These are phyloP conservation scores for Nidularia pulvinata DNA, from an alignment of 768 basidiomycete species.

Conservation along the genomic window DNA sequence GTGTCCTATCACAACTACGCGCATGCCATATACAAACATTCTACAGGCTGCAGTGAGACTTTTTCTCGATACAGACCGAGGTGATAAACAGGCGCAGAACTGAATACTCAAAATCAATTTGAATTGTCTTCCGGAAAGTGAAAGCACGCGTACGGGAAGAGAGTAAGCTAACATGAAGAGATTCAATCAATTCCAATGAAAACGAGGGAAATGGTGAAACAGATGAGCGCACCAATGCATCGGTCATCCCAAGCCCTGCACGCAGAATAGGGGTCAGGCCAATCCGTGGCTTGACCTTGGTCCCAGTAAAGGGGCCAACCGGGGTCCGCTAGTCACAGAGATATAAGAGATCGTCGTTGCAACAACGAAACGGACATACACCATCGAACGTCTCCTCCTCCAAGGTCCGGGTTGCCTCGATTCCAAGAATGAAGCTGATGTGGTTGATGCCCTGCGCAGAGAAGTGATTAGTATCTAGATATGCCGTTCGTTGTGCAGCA, in stretches of 20 bases:
- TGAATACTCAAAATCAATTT: constrained; percentile 27
- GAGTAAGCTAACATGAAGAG: constrained; percentile 40
- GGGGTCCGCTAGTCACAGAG: constrained; percentile 65
- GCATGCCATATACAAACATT: constrained; percentile 53
- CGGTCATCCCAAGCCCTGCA: constrained; percentile 93
- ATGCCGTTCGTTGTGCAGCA: neutral
- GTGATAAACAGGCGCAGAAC: constrained; percentile 80
- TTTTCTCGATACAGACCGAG: constrained; percentile 91
- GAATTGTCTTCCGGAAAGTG: neutral
- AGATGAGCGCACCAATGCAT: constrained; percentile 61
- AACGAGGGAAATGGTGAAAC: constrained; percentile 1
- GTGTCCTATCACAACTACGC: neutral
- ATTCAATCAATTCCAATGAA: too few species aligned
- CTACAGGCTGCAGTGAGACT: constrained; percentile 85
- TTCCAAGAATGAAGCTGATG: constrained; percentile 77
- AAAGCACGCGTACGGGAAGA: constrained; percentile 71
- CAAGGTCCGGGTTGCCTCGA: constrained; percentile 76
- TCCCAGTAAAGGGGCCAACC: constrained; percentile 77
- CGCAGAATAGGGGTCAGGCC: constrained; percentile 92
- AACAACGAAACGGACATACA: constrained; percentile 37
- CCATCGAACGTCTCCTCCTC: constrained; percentile 63
- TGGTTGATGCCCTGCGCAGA: constrained; percentile 66
- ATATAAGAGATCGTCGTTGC: constrained; percentile 1
- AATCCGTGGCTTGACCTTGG: constrained; percentile 70
- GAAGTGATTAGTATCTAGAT: neutral